Conservation (phyloP, 345 rosid genomes). For the Odontarrhena argentea region DNA sequence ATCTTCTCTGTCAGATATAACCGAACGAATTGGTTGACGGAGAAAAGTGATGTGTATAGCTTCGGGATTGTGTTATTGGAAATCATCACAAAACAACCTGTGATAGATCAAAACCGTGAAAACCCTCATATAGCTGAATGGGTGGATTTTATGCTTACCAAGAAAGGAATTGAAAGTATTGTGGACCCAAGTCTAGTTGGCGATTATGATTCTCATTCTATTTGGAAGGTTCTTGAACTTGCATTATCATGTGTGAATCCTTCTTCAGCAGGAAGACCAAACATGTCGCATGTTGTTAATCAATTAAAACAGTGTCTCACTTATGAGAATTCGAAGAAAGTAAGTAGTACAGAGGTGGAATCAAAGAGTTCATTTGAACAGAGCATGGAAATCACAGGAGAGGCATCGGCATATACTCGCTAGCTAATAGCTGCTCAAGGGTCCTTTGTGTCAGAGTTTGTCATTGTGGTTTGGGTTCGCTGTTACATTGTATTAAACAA, state of each 20-base stretch:
- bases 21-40: slow-evolving; percentile 22
- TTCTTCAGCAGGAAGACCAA: slow-evolving; percentile 24
- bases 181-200: background rate
- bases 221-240: slow-evolving; percentile 20
- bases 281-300: slow-evolving; percentile 21
- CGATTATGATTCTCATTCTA: slow-evolving; percentile 6
- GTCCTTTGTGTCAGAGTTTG: too few relatives aligned
- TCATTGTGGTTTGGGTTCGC: too few relatives aligned
- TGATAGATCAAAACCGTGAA: slow-evolving; percentile 7
- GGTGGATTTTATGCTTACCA: background rate
- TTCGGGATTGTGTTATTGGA: slow-evolving; percentile 46
- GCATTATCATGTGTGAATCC: slow-evolving; percentile 6
- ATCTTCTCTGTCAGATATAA: slow-evolving; percentile 35
- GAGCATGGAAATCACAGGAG: too few relatives aligned
- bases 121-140: slow-evolving; percentile 24
- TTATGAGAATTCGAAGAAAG: background rate
- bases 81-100: slow-evolving; percentile 38
- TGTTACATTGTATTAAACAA: too few relatives aligned
- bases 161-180: background rate
- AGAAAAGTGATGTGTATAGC: slow-evolving; percentile 50
- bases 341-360: background rate
- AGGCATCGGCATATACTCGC: too few relatives aligned
- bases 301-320: slow-evolving; percentile 1
- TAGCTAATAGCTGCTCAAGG: too few relatives aligned
- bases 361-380: background rate